Evolutionary conservation across 768 basidiomycete genomes (phyloP).

Genomic region (Amyloporia xantha): DNA sequence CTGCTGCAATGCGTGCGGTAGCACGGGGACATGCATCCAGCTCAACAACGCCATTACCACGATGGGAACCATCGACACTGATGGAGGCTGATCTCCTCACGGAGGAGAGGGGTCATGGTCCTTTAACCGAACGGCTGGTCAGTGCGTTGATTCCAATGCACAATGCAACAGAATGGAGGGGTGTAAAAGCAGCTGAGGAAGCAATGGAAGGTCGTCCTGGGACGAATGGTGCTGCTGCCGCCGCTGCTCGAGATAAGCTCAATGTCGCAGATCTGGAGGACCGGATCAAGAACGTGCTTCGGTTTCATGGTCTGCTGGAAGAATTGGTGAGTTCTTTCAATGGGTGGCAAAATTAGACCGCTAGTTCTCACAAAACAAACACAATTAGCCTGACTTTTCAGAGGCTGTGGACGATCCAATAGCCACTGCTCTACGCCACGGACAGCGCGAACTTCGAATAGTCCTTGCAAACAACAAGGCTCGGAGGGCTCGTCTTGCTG

Average conservation of each 20-base stretch:
- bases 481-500: slow-evolving; percentile 64
- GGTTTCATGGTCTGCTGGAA: slow-evolving; percentile 66
- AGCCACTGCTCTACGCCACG: slow-evolving; percentile 80
- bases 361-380: slow-evolving; percentile 11
- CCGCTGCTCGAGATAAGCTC: slow-evolving; percentile 69
- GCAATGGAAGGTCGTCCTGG: slow-evolving; percentile 81
- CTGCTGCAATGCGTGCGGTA: slow-evolving; percentile 31
- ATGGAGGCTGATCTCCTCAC: slow-evolving; percentile 59
- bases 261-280: slow-evolving; percentile 77
- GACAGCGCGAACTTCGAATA: slow-evolving; percentile 72
- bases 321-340: slow-evolving; percentile 50
- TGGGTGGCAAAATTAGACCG: slow-evolving; percentile 3
- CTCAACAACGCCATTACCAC: slow-evolving; percentile 49
- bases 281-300: slow-evolving; percentile 68
- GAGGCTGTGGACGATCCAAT: slow-evolving; percentile 91
- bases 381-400: slow-evolving; percentile 59
- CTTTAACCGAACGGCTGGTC: slow-evolving; percentile 78
- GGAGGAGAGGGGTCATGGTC: slow-evolving; percentile 81
- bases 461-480: slow-evolving; percentile 81
- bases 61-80: slow-evolving; percentile 81
- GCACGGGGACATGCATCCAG: slow-evolving; percentile 25
- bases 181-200: slow-evolving; percentile 78
- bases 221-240: slow-evolving; percentile 58
- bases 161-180: slow-evolving; percentile 58
- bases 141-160: slow-evolving; percentile 68